Evolutionary conservation across 1,139 yeast species (phyloP).

Genomic region (Pichia sp.): DNA sequence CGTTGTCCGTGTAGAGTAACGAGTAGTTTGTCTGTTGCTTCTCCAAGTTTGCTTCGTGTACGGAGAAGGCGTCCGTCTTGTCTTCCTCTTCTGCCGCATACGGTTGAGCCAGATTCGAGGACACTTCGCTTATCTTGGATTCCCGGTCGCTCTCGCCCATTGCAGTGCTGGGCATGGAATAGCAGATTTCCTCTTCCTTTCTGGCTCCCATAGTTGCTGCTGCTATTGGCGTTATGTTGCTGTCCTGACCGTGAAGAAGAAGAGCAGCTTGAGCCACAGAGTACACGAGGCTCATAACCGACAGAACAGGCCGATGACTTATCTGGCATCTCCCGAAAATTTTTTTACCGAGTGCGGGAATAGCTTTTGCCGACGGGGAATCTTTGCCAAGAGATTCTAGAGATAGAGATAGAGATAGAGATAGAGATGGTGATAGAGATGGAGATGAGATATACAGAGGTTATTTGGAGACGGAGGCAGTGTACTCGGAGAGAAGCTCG

Average conservation of each 20-base stretch:
- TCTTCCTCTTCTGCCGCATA: background rate
- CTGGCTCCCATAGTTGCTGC: background rate
- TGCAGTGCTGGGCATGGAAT: background rate
- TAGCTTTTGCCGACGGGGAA: too few relatives aligned
- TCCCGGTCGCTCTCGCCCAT: background rate
- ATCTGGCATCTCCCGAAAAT: too few relatives aligned
- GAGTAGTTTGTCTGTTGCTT: conserved; percentile 16
- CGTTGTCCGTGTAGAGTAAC: conserved; percentile 24
- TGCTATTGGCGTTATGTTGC: too few relatives aligned
- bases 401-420: too few relatives aligned
- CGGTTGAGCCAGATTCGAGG: background rate
- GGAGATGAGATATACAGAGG: too few relatives aligned
- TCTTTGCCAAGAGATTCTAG: too few relatives aligned
- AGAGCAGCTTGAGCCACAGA: too few relatives aligned
- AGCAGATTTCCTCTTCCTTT: background rate
- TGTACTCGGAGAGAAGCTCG: conserved; percentile 51
- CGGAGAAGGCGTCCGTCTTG: background rate
- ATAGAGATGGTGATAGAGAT: too few relatives aligned
- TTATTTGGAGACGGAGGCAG: conserved; percentile 34
- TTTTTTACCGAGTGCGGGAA: too few relatives aligned
- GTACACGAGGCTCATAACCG: too few relatives aligned
- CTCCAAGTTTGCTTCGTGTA: conserved; percentile 7
- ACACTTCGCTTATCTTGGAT: background rate
- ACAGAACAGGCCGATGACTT: too few relatives aligned
- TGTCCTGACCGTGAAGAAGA: too few relatives aligned